Conservation (phyloP, 2,329 filamentous ascomycete genomes). For the Stagonosporopsis chrysanthemi region DNA sequence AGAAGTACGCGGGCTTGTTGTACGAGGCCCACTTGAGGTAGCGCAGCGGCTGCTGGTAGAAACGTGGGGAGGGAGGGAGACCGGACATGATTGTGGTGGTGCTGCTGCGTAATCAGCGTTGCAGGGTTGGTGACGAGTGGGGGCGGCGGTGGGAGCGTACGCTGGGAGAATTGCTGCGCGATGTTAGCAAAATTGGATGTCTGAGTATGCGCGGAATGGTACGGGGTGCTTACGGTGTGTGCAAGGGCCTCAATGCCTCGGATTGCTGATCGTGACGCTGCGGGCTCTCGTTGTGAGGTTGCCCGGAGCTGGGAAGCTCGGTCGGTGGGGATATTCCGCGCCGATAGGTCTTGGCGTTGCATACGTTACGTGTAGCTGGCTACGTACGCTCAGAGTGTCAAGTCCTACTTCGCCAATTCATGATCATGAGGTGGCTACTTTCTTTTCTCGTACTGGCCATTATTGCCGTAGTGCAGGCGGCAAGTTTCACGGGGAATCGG, state of each 20-base stretch:
- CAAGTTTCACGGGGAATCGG: conserved; percentile 80
- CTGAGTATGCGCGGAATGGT: background rate
- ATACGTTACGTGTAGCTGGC: conserved; percentile 49
- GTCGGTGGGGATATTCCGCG: conserved; percentile 15
- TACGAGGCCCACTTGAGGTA: conserved; percentile 89
- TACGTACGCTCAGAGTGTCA: conserved; percentile 22
- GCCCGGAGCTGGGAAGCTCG: conserved; percentile 6
- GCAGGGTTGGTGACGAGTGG: conserved; percentile 39
- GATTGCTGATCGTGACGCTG: conserved; percentile 16
- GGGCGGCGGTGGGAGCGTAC: conserved; percentile 57
- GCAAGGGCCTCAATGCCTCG: conserved; percentile 31
- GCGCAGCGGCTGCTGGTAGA: conserved; percentile 83
- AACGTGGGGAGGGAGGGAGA: conserved; percentile 60
- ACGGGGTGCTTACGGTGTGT: conserved; percentile 15
- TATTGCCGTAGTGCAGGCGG: conserved; percentile 72
- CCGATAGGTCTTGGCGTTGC: conserved; percentile 43
- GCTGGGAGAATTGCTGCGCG: conserved; percentile 43
- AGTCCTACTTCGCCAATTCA: conserved; percentile 30
- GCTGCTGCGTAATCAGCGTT: conserved; percentile 9
- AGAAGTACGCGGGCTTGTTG: conserved; percentile 92
- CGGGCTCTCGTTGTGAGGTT: conserved; percentile 17
- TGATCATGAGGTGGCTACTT: conserved; percentile 76
- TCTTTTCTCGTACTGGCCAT: conserved; percentile 74
- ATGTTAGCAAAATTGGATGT: background rate
- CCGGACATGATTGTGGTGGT: conserved; percentile 61